Base-by-base conservation (phyloP, 1,284 basidiomycete genomes). In the Trametes polyzona region DNA sequence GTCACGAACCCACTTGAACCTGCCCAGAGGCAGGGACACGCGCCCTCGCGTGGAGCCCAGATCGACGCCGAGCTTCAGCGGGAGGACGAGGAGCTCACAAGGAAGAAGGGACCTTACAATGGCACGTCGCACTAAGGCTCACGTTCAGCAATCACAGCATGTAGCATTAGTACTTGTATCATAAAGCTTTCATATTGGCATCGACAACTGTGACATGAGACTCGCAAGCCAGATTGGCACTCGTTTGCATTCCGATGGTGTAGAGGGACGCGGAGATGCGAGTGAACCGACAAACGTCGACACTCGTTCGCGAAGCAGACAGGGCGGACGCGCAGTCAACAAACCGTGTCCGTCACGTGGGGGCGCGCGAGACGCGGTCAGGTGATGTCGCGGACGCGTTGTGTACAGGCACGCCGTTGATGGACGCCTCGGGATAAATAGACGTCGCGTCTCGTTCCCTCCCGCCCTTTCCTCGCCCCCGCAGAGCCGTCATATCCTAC, bases 11-110 rank as follows among this genome's bases (percentile, higher is more conserved):
- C 67, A 7, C 62, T 65, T 1, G 65, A 64, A 44, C 65, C 65
- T 39, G 67, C 67, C 14, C 23, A 48, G 47, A 59, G 52, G n/a
- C 64, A 67, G 10, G 65, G 67, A 1, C 40, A 68, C 33, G 33
- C 67, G 53, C 64, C 67, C 0, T 68, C 67, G 19, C 52, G 67
- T 10, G 67, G 67, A 4, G 67, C 67, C 14, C 54, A 68, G 46
- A 47, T 68, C n/a, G 67, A 68, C 29, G 67, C 67, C 0, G 64
- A 67, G 35, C 24, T 68, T n/a, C 63, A 66, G 52, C 39, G 44
- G 32, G 65, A 67, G 47, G 67, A 68, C 33, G 67, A 66, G 51
- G 67, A 64, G 53, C 37, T n/a, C 29, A 16, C 65, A 42, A 48
- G 26, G 46, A 62, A 61, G 58, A 68, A 65, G 55, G 67, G 62